phyloP scores from a whole-genome alignment of 306 rosid genomes.

The Rubus parviflorus region DNA sequence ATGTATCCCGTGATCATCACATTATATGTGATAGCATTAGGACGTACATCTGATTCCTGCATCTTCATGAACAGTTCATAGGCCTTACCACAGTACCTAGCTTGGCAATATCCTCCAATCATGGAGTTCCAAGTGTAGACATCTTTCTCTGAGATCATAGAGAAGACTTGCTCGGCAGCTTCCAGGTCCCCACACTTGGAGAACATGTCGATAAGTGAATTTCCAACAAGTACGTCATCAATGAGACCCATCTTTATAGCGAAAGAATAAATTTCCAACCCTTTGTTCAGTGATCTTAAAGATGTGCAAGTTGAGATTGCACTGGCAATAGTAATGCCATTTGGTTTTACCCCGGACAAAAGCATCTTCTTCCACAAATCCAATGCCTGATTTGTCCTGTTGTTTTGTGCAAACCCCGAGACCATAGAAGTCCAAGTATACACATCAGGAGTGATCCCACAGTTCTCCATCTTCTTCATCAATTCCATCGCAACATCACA shows the following conservation, averaged over 20 bases:
- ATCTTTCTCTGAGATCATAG: constrained; percentile 62
- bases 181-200: constrained; percentile 79
- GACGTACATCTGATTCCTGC: constrained; percentile 71
- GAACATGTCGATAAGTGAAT: constrained; percentile 82
- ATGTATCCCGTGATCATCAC: constrained; percentile 84
- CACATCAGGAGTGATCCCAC: constrained; percentile 74
- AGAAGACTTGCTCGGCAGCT: constrained; percentile 67
- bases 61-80: constrained; percentile 72
- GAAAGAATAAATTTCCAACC: constrained; percentile 67
- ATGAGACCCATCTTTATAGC: constrained; percentile 61
- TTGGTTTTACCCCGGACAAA: constrained; percentile 61
- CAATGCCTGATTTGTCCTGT: constrained; percentile 54
- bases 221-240: constrained; percentile 51
- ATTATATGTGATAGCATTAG: constrained; percentile 85
- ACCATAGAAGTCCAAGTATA: constrained; percentile 95
- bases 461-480: constrained; percentile 80
- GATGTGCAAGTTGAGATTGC: constrained; percentile 70
- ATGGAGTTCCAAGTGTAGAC: constrained; percentile 89
- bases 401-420: constrained; percentile 82
- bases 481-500: constrained; percentile 66
- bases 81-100: constrained; percentile 88
- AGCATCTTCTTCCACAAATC: constrained; percentile 68
- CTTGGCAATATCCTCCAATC: constrained; percentile 88
- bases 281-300: constrained; percentile 56
- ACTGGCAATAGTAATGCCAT: constrained; percentile 64